Base-by-base conservation (phyloP, 441 rosid genomes). In the Jatropha podagrica region DNA sequence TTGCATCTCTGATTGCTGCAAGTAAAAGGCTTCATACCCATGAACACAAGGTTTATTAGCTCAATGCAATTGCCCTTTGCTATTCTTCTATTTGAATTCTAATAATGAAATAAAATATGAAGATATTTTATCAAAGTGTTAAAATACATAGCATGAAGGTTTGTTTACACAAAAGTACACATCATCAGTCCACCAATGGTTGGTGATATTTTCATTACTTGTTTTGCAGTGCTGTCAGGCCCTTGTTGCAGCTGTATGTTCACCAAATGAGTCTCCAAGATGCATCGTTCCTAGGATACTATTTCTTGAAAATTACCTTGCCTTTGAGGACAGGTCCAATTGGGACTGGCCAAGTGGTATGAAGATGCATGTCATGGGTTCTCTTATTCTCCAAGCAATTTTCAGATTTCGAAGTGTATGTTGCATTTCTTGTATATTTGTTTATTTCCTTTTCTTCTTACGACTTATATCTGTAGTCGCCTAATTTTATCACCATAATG, bases 291-390 rank as follows among this genome's bases (percentile, higher is more conserved):
- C 90, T 38, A 87, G 87, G 52, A 79, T 93, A 79, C 82, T 96
- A 77, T 92, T 91, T 85, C 94, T 93, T 79, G 99, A 92, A 54
- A 82, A 84, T 78, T 93, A 88, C 86, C 85, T 93, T 73, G 46
- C 79, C 73, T 86, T 80, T 78, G 88, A 68, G 42, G 90, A 90
- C 66, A 90, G 74, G 77, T 80, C 92, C 49, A 77, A 63, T 56
- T 95, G 99, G 95, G 88, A 79, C 72, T 92, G 97, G 98, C 86
- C 97, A 32, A 81, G 79, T 55, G 87, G 91, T 71, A 68, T 71
- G 59, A 91, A 78, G 93, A 93, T 93, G 87, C 94, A 92, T 66
- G 78, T 86, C 76, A 83, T 91, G 86, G 99, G 98, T 70, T 93
- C 93, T 79, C 81, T 93, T 78, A 92, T 95, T 81, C 94, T 95